Percentiles rank a stretch among this genome's conserved stretches.
Conservation (phyloP, 306 rosid species). For the Quillaja saponaria region DNA sequence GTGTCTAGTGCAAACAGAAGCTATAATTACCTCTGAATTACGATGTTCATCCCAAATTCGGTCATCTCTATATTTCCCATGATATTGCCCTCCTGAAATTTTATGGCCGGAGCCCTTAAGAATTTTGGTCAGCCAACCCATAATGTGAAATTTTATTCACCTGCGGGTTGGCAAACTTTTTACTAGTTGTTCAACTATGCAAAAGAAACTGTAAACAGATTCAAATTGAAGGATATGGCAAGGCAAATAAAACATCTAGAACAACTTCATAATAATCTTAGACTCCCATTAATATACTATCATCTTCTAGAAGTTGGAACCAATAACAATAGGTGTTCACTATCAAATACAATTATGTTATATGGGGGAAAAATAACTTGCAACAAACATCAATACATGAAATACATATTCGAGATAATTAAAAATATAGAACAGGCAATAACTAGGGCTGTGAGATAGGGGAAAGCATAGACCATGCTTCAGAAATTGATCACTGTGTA, state of each 20-base stretch:
- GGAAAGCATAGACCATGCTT: slow-evolving; percentile 18
- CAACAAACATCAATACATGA: not conserved
- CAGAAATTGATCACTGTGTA: not conserved
- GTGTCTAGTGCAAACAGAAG: slow-evolving; percentile 28
- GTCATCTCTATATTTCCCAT: slow-evolving; percentile 52
- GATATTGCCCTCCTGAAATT: slow-evolving; percentile 46
- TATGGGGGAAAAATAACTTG: too few species aligned
- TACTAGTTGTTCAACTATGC: slow-evolving; percentile 29
- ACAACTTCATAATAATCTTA: slow-evolving; percentile 1
- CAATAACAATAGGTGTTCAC: too few species aligned
- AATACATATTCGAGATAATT: not conserved
- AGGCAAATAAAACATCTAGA: slow-evolving; percentile 10
- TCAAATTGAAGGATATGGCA: slow-evolving; percentile 13
- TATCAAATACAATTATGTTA: too few species aligned
- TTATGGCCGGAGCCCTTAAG: slow-evolving; percentile 64
- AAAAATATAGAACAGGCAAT: not conserved
- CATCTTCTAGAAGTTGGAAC: not conserved
- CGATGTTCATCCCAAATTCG: slow-evolving; percentile 54
- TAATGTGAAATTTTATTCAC: slow-evolving; percentile 34
- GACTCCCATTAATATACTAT: slow-evolving; percentile 11
- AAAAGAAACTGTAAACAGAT: slow-evolving; percentile 12
- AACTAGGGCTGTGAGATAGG: slow-evolving; percentile 8
- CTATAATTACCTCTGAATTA: slow-evolving; percentile 54
- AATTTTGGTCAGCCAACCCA: slow-evolving; percentile 85
- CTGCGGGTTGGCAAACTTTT: slow-evolving; percentile 34